Evolutionary conservation across 345 rosid genomes (phyloP).

Genomic region (Corchorus capsularis): DNA sequence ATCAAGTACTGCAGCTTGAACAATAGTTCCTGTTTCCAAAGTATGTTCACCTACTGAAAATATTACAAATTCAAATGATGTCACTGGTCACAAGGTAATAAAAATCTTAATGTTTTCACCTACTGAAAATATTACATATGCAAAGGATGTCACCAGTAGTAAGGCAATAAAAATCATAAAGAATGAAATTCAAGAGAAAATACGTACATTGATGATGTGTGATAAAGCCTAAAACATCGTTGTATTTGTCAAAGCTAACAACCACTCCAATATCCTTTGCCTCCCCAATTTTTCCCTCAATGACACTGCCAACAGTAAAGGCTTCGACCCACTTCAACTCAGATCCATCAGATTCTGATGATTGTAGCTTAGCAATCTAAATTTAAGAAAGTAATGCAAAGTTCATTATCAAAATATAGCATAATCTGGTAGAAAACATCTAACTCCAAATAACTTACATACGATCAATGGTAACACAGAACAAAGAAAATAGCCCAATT

Average conservation of each 20-base stretch:
- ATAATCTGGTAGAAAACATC: slow-evolving; percentile 12
- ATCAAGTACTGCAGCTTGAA: slow-evolving; percentile 83
- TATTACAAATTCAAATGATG: slow-evolving; percentile 18
- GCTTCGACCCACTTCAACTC: slow-evolving; percentile 72
- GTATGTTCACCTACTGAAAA: slow-evolving; percentile 65
- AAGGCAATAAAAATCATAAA: slow-evolving; percentile 1
- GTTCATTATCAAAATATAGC: neutral
- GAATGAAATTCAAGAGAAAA: slow-evolving; percentile 6
- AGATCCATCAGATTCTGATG: slow-evolving; percentile 44
- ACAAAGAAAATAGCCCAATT: too few species aligned
- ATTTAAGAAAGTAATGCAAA: slow-evolving; percentile 10
- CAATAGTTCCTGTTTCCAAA: slow-evolving; percentile 56
- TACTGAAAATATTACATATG: slow-evolving; percentile 46
- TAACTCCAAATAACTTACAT: neutral
- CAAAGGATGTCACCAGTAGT: slow-evolving; percentile 12
- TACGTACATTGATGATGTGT: slow-evolving; percentile 76
- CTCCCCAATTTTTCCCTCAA: slow-evolving; percentile 78
- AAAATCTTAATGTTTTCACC: slow-evolving; percentile 40
- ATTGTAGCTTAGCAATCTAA: slow-evolving; percentile 75
- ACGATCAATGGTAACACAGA: neutral
- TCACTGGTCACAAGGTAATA: slow-evolving; percentile 11
- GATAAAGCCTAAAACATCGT: slow-evolving; percentile 79
- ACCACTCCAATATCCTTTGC: slow-evolving; percentile 78
- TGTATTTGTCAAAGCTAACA: slow-evolving; percentile 63
- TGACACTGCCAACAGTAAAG: slow-evolving; percentile 60